Conservation (phyloP, 805 yeast species). For the Cyberlindnera maritima region DNA sequence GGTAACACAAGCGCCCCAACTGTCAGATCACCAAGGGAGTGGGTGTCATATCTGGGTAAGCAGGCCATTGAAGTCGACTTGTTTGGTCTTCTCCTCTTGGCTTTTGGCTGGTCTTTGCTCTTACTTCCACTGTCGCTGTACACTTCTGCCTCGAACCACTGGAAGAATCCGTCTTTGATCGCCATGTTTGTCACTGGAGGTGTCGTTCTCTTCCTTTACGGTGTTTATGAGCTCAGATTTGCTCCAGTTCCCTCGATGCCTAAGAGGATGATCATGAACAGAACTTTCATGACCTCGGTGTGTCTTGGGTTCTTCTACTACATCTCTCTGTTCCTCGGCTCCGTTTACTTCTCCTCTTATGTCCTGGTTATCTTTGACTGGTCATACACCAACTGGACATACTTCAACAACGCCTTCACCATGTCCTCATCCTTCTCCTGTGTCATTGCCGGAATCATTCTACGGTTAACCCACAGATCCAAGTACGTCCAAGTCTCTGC, state of each 20-base stretch:
- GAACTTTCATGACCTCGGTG: constrained; percentile 36
- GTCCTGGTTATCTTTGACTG: constrained; percentile 32
- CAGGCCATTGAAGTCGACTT: constrained; percentile 36
- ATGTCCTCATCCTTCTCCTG: constrained; percentile 38
- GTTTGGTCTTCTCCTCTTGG: constrained; percentile 36
- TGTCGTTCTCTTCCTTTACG: constrained; percentile 32
- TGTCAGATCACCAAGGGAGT: constrained; percentile 3
- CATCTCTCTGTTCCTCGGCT: constrained; percentile 29
- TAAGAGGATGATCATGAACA: constrained; percentile 34
- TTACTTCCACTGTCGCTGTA: constrained; percentile 39
- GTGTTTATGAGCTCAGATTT: constrained; percentile 34
- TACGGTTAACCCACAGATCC: constrained; percentile 35
- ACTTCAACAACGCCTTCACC: constrained; percentile 36
- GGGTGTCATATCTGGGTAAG: constrained; percentile 5
- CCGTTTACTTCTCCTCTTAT: constrained; percentile 35
- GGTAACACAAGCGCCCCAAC: constrained; percentile 14
- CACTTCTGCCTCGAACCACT: constrained; percentile 32
- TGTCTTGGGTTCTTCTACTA: constrained; percentile 33
- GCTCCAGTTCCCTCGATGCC: constrained; percentile 40
- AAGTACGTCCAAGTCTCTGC: constrained; percentile 36
- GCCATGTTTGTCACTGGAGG: constrained; percentile 44
- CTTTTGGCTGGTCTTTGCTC: constrained; percentile 38
- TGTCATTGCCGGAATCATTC: constrained; percentile 34
- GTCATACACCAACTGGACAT: constrained; percentile 35
- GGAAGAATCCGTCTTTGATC: constrained; percentile 39